Percentiles rank a stretch among this genome's conserved stretches.
Evolutionary conservation across 768 basidiomycete genomes (phyloP).

Genomic region (Leccinum incarnatum): DNA sequence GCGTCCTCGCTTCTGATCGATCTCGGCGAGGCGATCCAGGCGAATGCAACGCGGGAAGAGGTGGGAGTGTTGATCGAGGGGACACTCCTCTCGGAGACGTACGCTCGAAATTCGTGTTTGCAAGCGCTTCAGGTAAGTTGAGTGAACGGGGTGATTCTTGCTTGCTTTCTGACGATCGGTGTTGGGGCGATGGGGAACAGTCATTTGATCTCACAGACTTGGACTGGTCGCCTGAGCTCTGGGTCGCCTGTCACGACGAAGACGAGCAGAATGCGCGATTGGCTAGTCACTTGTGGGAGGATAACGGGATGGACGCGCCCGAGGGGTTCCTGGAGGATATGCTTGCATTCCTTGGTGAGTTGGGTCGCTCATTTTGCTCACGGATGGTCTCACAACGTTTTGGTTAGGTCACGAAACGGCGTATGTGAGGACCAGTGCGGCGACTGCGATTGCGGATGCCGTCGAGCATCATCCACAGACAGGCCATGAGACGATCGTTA

Average conservation of each 20-base stretch:
- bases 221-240: slow-evolving; percentile 88
- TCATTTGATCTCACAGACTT: slow-evolving; percentile 92
- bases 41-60: slow-evolving; percentile 62
- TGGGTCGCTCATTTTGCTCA: not conserved
- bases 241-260: slow-evolving; percentile 86
- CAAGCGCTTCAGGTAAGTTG: slow-evolving; percentile 77
- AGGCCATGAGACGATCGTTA: slow-evolving; percentile 43
- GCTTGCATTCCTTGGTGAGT: slow-evolving; percentile 63
- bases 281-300: slow-evolving; percentile 86
- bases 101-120: slow-evolving; percentile 85
- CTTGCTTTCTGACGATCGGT: not conserved
- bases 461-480: slow-evolving; percentile 68
- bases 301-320: slow-evolving; percentile 88
- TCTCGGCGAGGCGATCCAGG: slow-evolving; percentile 74
- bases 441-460: slow-evolving; percentile 73
- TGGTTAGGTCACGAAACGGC: slow-evolving; percentile 68
- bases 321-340: slow-evolving; percentile 58
- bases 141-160: not conserved
- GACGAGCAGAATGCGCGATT: slow-evolving; percentile 86
- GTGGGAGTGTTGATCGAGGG: slow-evolving; percentile 64
- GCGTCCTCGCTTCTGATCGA: slow-evolving; percentile 79
- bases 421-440: slow-evolving; percentile 74
- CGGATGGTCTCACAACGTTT: not conserved
- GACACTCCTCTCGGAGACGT: slow-evolving; percentile 80
- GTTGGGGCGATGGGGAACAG: slow-evolving; percentile 36